Conservation (phyloP, 2,329 filamentous ascomycete species). For the Aspergillus sp. region DNA sequence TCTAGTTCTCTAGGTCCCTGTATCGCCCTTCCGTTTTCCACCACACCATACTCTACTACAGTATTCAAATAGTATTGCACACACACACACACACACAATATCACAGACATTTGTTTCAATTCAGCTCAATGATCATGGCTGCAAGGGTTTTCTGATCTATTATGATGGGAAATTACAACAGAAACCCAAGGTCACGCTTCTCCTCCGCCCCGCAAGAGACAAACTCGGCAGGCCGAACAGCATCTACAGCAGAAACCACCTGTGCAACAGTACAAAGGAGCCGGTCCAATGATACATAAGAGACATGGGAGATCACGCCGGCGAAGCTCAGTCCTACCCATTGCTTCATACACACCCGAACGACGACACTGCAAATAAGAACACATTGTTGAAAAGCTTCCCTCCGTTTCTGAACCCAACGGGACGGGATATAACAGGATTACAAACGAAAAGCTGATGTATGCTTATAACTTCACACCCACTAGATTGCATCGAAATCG, state of each 20-base stretch:
- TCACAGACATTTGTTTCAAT: no score
- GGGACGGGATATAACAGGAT: constrained; percentile 17
- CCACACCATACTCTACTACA: not conserved
- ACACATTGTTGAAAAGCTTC: constrained; percentile 28
- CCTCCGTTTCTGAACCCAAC: constrained; percentile 14
- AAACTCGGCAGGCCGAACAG: constrained; percentile 11
- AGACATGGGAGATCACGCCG: constrained; percentile 31
- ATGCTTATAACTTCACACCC: constrained; percentile 21
- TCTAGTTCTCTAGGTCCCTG: not conserved
- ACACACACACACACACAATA: no score
- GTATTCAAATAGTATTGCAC: fast-evolving
- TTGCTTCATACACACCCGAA: constrained; percentile 32
- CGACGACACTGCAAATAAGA: constrained; percentile 30
- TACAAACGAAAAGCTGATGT: constrained; percentile 21
- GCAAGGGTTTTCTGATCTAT: not conserved
- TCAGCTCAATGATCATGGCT: not conserved
- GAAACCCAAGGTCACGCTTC: not conserved
- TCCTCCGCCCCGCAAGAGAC: not conserved
- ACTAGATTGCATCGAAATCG: constrained; percentile 93
- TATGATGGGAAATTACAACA: not conserved
- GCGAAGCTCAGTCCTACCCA: constrained; percentile 29
- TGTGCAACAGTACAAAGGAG: constrained; percentile 19
- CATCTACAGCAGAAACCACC: constrained; percentile 16
- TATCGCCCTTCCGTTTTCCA: not conserved
- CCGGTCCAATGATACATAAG: constrained; percentile 28